Evolutionary conservation across 1,284 basidiomycete species (phyloP).

Genomic region (Calocybe gambosa): DNA sequence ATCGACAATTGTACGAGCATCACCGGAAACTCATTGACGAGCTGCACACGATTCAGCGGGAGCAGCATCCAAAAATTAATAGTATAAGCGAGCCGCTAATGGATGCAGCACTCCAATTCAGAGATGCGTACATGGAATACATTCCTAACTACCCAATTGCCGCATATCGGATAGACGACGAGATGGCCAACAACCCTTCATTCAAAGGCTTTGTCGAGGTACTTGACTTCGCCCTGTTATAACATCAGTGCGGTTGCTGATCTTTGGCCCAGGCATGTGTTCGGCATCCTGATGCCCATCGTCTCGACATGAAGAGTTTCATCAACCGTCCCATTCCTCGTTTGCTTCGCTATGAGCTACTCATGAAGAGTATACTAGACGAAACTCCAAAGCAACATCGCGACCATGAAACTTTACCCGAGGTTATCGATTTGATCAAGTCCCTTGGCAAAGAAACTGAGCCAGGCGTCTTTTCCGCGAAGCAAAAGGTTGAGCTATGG

Average conservation of each 20-base stretch:
- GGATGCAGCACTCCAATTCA: conserved; percentile 88
- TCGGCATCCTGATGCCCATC: conserved; percentile 70
- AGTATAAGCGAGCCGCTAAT: conserved; percentile 84
- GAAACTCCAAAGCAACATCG: conserved; percentile 70
- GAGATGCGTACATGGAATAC: conserved; percentile 92
- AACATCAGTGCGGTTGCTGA: not conserved
- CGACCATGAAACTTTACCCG: conserved; percentile 73
- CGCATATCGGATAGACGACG: conserved; percentile 86
- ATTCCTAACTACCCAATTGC: conserved; percentile 94
- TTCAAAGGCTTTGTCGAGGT: conserved; percentile 87
- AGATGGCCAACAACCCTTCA: conserved; percentile 71
- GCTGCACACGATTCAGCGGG: conserved; percentile 82
- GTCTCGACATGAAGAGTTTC: conserved; percentile 84
- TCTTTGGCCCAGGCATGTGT: conserved; percentile 30
- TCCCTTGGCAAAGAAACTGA: conserved; percentile 80
- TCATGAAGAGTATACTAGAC: conserved; percentile 77
- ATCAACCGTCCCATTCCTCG: conserved; percentile 88
- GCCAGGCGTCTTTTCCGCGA: conserved; percentile 76
- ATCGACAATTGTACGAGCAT: conserved; percentile 70
- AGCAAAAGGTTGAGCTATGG: conserved; percentile 86
- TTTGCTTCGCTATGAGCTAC: conserved; percentile 82
- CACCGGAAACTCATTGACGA: conserved; percentile 72
- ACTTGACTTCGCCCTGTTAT: not conserved
- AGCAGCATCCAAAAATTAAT: conserved; percentile 82
- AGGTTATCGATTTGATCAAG: conserved; percentile 84